A percentile compares a stretch with the other conserved stretches of the same genome.
Evolutionary conservation across 768 basidiomycete genomes (phyloP).

Genomic region (Suillus ampliporus): DNA sequence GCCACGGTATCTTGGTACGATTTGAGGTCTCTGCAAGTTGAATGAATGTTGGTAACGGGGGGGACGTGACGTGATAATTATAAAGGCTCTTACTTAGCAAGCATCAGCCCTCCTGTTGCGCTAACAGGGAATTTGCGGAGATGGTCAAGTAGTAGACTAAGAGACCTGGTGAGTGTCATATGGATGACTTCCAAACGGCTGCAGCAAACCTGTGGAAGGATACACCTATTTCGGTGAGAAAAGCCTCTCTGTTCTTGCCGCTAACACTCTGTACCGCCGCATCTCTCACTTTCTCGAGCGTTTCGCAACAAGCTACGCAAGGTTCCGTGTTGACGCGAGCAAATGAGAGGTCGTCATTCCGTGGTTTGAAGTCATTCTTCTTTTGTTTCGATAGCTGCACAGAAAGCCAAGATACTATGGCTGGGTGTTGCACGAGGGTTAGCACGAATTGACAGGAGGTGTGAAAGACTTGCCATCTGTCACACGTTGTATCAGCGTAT

Average conservation of each 20-base stretch:
- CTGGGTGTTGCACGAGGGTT: conserved; percentile 42
- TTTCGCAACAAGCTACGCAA: conserved; percentile 84
- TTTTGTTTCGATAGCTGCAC: conserved; percentile 89
- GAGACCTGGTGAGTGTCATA: conserved; percentile 2
- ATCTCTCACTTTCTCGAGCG: conserved; percentile 81
- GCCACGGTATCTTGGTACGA: conserved; percentile 91
- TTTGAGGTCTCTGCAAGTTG: conserved; percentile 80
- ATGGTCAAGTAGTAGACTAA: conserved; percentile 89
- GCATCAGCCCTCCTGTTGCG: conserved; percentile 95
- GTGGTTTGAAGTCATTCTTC: conserved; percentile 94
- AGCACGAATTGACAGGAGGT: neutral
- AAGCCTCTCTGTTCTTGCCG: conserved; percentile 91
- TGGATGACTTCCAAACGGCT: neutral
- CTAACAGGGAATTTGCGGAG: conserved; percentile 96
- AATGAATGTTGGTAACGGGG: conserved; percentile 6
- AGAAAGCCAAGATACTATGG: conserved; percentile 75
- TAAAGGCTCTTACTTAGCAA: conserved; percentile 79
- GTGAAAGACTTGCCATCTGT: conserved; percentile 68
- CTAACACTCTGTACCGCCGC: conserved; percentile 76
- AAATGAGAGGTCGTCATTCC: conserved; percentile 94
- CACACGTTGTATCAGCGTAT: conserved; percentile 77
- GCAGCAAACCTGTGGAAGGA: conserved; percentile 82
- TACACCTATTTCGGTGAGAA: conserved; percentile 92
- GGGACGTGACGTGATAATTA: neutral
- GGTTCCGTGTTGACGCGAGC: conserved; percentile 95